A percentile compares a stretch with the other conserved stretches of the same genome.
These are phyloP conservation scores for Lycium barbarum DNA, from an alignment of 257 asterid genomes.

Conservation along the genomic window DNA sequence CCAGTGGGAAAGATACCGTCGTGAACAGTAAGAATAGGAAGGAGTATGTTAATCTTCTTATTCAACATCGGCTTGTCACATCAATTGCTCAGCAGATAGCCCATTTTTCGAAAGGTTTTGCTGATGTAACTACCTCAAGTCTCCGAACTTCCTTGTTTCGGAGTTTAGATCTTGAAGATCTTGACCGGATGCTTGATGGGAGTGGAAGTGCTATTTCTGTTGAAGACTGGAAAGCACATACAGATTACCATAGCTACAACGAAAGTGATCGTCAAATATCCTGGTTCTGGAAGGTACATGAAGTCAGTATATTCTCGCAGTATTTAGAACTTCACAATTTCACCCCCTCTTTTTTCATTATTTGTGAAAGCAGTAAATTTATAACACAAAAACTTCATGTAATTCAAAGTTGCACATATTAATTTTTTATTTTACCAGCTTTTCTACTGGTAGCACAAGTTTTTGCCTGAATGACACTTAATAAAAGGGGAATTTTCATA, in stretches of 20 bases:
- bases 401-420: not conserved
- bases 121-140: no score
- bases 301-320: slow-evolving; percentile 36
- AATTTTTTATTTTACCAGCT: not conserved
- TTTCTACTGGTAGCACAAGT: not conserved
- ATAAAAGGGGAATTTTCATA: not conserved
- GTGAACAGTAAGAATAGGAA: slow-evolving; percentile 41
- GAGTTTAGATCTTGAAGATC: slow-evolving; percentile 71
- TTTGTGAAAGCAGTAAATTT: no score
- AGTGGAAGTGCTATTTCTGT: slow-evolving; percentile 71
- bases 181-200: slow-evolving; percentile 64
- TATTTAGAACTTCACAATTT: no score
- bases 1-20: slow-evolving; percentile 57
- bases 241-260: slow-evolving; percentile 70
- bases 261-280: slow-evolving; percentile 34
- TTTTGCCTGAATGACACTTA: not conserved
- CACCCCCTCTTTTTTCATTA: no score
- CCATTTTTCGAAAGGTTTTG: no score
- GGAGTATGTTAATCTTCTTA: no score
- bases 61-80: no score
- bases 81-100: no score
- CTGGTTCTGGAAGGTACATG: slow-evolving; percentile 90
- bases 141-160: no score
- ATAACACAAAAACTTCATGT: not conserved
- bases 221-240: slow-evolving; percentile 57